These are phyloP conservation scores for Vickermania ingenoplastis DNA, from an alignment of 208 protist species.

Conservation along the genomic window DNA sequence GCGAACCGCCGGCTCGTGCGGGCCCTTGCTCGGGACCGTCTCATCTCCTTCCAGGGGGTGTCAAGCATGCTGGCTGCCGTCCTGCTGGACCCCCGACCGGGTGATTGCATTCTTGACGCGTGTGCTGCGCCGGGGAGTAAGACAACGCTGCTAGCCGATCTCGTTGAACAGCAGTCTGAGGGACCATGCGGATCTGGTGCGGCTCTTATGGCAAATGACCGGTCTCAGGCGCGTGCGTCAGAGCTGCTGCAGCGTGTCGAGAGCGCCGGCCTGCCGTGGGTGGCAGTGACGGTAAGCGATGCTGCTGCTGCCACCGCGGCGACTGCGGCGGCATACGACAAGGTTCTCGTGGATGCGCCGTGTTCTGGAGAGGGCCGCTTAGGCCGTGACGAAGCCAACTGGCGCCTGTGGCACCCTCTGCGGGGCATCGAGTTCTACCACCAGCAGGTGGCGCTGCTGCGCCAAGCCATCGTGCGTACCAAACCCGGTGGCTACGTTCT, in stretches of 20 bases:
- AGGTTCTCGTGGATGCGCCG: slow-evolving; percentile 90
- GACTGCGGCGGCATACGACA: slow-evolving; percentile 50
- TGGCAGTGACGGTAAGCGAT: slow-evolving; percentile 7
- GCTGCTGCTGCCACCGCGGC: slow-evolving; percentile 24
- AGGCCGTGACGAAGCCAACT: slow-evolving; percentile 52
- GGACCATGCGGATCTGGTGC: background rate
- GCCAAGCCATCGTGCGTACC: slow-evolving; percentile 49
- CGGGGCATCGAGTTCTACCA: slow-evolving; percentile 45
- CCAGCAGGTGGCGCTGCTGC: slow-evolving; percentile 69
- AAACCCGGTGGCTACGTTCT: slow-evolving; percentile 77
- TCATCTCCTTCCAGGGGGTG: slow-evolving; percentile 57
- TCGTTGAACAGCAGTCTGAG: background rate
- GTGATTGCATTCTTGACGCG: slow-evolving; percentile 67
- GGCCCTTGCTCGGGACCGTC: slow-evolving; percentile 39
- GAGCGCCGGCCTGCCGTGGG: background rate
- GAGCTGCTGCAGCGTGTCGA: slow-evolving; percentile 37
- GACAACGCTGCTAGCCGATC: slow-evolving; percentile 25
- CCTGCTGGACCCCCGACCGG: slow-evolving; percentile 47
- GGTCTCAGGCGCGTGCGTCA: slow-evolving; percentile 14
- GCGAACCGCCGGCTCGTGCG: slow-evolving; percentile 47
- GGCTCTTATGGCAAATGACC: slow-evolving; percentile 69
- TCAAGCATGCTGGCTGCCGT: slow-evolving; percentile 73
- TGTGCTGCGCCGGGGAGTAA: slow-evolving; percentile 85
- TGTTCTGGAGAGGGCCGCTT: slow-evolving; percentile 93
- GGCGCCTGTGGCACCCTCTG: slow-evolving; percentile 78